Base-by-base conservation (phyloP, 2,329 filamentous ascomycete species). In the Apiospora saccharicola region DNA sequence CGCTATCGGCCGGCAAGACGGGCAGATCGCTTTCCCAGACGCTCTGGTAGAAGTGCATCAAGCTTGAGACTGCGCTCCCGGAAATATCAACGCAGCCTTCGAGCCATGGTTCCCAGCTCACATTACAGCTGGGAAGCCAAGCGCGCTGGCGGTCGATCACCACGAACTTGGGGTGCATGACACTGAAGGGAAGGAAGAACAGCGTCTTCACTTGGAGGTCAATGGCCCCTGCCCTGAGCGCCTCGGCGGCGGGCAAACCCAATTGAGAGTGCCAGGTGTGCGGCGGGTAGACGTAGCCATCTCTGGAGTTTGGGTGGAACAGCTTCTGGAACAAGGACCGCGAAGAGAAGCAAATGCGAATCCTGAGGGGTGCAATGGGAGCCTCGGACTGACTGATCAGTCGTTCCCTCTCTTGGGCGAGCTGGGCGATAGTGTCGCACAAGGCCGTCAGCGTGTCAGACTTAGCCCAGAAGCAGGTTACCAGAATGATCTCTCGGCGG, bases 151-250 rank as follows among this genome's bases (percentile, higher is more conserved):
- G 87, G 79, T 97, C 94, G 0, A 96, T 81, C 19, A 96, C 86
- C 49, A 96, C 86, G 76, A 94, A 96, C 78, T 97, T 97, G 0
- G 94, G 92, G 79, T 97, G 94, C 90, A 96, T 93, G n/a, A 97
- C 92, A 77, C 93, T 94, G 73, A 96, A 91, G 0, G 94, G 94
- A 2, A 91, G 85, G 74, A 96, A 90, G 81, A 97, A 97, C 10
- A 96, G 85, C 74, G 91, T 94, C 83, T 94, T 95, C 71, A 95
- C 89, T 0, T 87, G 84, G 46, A 97, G 78, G 70, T 95, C 88
- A 24, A 97, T 87, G 3, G 90, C 90, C 0, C 83, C 85, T 4
- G 90, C 84, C 46, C 87, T 84, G 2, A 92, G 79, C 5, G 84
- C 75, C 8, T 85, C 82, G 4, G 86, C 83, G 0, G 84, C 78